Evolutionary conservation across 306 rosid species (phyloP).

Genomic region (Prunus salicina): DNA sequence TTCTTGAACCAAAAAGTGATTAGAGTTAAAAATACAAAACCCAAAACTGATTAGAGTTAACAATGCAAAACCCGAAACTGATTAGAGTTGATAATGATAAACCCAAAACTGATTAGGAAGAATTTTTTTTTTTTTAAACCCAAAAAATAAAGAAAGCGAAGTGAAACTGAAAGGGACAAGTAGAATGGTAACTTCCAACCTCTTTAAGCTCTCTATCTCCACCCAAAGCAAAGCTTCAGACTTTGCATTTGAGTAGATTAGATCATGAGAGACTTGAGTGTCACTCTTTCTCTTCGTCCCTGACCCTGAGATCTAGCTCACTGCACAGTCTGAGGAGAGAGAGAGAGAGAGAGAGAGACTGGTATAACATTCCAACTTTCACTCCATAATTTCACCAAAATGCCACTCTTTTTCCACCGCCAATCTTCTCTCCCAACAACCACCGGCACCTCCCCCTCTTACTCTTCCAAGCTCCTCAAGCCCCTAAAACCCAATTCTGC

Average conservation of each 20-base stretch:
- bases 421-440: conserved; percentile 13
- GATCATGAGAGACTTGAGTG: background rate
- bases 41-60: background rate
- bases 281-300: background rate
- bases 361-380: background rate
- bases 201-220: background rate
- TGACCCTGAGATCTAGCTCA: background rate
- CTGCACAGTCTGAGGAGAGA: background rate
- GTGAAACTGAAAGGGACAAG: background rate
- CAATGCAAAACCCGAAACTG: background rate
- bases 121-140: background rate
- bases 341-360: background rate
- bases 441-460: conserved; percentile 9
- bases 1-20: background rate
- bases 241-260: background rate
- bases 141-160: background rate
- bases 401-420: conserved; percentile 35
- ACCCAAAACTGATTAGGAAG: background rate
- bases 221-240: background rate
- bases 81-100: background rate
- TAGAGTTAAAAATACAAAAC: background rate
- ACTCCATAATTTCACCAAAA: conserved; percentile 8
- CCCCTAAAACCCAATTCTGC: conserved; percentile 18
- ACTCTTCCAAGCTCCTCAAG: conserved; percentile 30
- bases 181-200: background rate